These are phyloP conservation scores for Xylaria scruposa DNA, from an alignment of 495 filamentous ascomycete genomes.

Conservation along the genomic window DNA sequence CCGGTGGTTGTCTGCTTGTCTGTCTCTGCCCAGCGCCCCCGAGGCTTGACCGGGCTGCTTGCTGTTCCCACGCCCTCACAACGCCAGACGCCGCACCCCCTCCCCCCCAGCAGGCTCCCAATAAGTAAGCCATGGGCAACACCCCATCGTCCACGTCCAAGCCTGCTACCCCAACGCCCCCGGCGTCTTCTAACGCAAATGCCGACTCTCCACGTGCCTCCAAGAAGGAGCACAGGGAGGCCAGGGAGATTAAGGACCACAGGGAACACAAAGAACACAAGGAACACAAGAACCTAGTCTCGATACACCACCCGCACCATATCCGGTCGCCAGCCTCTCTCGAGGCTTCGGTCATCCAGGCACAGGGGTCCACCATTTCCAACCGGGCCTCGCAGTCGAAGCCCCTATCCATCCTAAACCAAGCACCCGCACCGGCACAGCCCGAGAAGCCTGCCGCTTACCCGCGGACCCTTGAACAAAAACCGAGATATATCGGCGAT, in stretches of 20 bases:
- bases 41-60: neutral
- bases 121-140: slow-evolving; percentile 46
- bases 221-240: slow-evolving; percentile 39
- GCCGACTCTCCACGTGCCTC: slow-evolving; percentile 46
- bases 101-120: slow-evolving; percentile 27
- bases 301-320: slow-evolving; percentile 37
- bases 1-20: neutral
- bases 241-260: neutral
- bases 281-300: slow-evolving; percentile 42
- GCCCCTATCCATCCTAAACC: slow-evolving; percentile 48
- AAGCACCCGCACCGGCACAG: slow-evolving; percentile 41
- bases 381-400: slow-evolving; percentile 49
- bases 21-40: neutral
- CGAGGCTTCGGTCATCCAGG: slow-evolving; percentile 60
- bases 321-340: slow-evolving; percentile 57
- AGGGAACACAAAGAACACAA: slow-evolving; percentile 35
- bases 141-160: slow-evolving; percentile 47
- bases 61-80: slow-evolving; percentile 24
- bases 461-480: slow-evolving; percentile 37
- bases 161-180: slow-evolving; percentile 40
- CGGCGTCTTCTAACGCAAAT: slow-evolving; percentile 37
- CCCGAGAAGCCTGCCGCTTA: slow-evolving; percentile 26
- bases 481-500: slow-evolving; percentile 41
- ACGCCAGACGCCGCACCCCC: slow-evolving; percentile 24
- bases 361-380: slow-evolving; percentile 55